A percentile compares a stretch with the other conserved stretches of the same genome.
Conservation (phyloP, 805 yeast genomes). For the Kuraishia ogatae region DNA sequence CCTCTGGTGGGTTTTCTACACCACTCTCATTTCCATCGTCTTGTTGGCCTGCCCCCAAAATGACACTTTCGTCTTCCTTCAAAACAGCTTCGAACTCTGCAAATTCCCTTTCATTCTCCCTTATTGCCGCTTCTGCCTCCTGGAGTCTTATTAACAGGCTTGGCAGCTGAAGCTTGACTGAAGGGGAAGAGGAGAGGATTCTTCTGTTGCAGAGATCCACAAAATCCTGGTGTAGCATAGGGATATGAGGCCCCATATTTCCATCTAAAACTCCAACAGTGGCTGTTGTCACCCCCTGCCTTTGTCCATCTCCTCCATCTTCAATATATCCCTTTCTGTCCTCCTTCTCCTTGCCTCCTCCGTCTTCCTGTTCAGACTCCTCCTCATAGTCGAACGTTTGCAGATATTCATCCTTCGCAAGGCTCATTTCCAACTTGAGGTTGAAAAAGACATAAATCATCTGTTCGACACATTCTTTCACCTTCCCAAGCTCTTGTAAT, state of each 20-base stretch:
- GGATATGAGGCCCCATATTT: slow-evolving; percentile 2
- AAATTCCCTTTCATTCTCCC: slow-evolving; percentile 20
- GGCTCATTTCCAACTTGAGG: slow-evolving; percentile 67
- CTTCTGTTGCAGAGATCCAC: slow-evolving; percentile 15
- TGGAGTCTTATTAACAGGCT: slow-evolving; percentile 12
- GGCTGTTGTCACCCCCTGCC: background rate
- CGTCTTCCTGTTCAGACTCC: background rate
- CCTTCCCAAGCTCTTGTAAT: slow-evolving; percentile 47
- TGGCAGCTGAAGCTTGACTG: slow-evolving; percentile 70
- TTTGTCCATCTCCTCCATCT: background rate
- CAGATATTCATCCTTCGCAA: slow-evolving; percentile 63
- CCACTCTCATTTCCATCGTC: slow-evolving; percentile 3
- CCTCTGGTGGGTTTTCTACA: slow-evolving; percentile 5
- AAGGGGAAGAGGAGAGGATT: slow-evolving; percentile 75
- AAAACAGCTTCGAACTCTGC: slow-evolving; percentile 11
- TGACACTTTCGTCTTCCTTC: background rate
- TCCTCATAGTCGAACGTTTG: slow-evolving; percentile 29
- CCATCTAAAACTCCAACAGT: slow-evolving; percentile 8
- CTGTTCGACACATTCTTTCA: slow-evolving; percentile 75
- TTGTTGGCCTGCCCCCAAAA: slow-evolving; percentile 17
- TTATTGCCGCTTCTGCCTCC: slow-evolving; percentile 16
- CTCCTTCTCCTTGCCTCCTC: background rate
- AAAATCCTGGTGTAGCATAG: slow-evolving; percentile 16
- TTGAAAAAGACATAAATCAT: slow-evolving; percentile 75
- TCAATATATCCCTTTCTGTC: background rate